Conservation (phyloP, 2,329 filamentous ascomycete species). For the Niveomyces coronatus region DNA sequence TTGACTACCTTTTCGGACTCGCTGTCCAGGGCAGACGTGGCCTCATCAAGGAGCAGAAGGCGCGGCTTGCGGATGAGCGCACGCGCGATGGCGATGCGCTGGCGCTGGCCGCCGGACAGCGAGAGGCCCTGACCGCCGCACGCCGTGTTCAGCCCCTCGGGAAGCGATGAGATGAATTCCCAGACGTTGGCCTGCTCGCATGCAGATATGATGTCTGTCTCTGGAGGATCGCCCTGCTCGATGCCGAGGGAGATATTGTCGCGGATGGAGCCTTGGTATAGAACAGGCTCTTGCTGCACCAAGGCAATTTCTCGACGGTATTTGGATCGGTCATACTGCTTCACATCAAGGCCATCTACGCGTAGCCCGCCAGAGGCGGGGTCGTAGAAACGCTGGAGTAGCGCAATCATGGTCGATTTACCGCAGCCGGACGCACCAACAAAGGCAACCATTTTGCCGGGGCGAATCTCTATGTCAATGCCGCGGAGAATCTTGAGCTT, state of each 20-base stretch:
- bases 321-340: slow-evolving; percentile 17
- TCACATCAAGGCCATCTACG: slow-evolving; percentile 21
- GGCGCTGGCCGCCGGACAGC: slow-evolving; percentile 62
- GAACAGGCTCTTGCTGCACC: slow-evolving; percentile 31
- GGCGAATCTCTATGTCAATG: slow-evolving; percentile 29
- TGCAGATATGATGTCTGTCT: slow-evolving; percentile 35
- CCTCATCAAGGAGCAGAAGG: slow-evolving; percentile 64
- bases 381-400: slow-evolving; percentile 36
- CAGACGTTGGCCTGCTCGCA: slow-evolving; percentile 45
- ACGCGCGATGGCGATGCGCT: slow-evolving; percentile 63
- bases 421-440: slow-evolving; percentile 49
- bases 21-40: slow-evolving; percentile 54
- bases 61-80: slow-evolving; percentile 56
- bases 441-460: slow-evolving; percentile 41
- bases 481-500: slow-evolving; percentile 26
- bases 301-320: slow-evolving; percentile 28
- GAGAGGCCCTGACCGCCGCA: slow-evolving; percentile 59
- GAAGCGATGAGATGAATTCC: slow-evolving; percentile 44
- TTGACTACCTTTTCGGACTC: slow-evolving; percentile 58
- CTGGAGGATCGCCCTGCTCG: slow-evolving; percentile 19
- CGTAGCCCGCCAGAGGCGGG: slow-evolving; percentile 21
- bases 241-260: slow-evolving; percentile 45
- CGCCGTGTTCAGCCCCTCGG: slow-evolving; percentile 49
- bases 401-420: slow-evolving; percentile 48
- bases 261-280: slow-evolving; percentile 41